phyloP scores from a whole-genome alignment of 2,329 filamentous ascomycete genomes.

The Alternaria triticina region DNA sequence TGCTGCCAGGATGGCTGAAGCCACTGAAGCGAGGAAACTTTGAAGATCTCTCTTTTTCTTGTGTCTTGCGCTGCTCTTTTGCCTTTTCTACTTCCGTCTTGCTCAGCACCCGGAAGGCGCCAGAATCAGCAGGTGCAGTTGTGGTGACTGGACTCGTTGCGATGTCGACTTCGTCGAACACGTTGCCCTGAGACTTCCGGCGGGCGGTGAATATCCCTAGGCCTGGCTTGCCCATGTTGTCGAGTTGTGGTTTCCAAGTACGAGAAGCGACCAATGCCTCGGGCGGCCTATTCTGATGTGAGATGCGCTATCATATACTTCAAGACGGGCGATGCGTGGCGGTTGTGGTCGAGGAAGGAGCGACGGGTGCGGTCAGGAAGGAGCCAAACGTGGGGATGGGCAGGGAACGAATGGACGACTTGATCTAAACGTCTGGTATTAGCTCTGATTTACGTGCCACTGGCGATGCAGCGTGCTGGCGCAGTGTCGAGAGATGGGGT shows the following conservation, averaged over 20 bases:
- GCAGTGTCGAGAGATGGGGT: conserved; percentile 4
- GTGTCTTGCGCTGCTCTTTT: conserved; percentile 35
- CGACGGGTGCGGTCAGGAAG: not conserved
- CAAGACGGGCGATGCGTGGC: not conserved
- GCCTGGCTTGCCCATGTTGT: conserved; percentile 40
- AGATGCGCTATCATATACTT: conserved; percentile 27
- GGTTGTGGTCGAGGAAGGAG: conserved; percentile 8
- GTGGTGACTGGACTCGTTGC: conserved; percentile 31
- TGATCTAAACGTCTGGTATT: conserved; percentile 6
- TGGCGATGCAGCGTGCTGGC: not conserved
- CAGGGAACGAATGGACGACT: conserved; percentile 9
- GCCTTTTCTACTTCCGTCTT: conserved; percentile 39
- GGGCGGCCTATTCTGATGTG: conserved; percentile 24
- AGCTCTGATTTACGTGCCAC: conserved; percentile 3
- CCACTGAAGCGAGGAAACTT: conserved; percentile 45
- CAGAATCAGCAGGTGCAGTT: conserved; percentile 26
- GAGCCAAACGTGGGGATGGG: not conserved
- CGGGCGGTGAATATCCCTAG: conserved; percentile 43
- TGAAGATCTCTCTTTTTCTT: conserved; percentile 40
- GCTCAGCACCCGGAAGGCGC: conserved; percentile 45
- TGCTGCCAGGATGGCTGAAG: conserved; percentile 36
- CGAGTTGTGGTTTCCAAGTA: not conserved
- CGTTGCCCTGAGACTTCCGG: conserved; percentile 47
- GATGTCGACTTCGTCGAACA: conserved; percentile 35
- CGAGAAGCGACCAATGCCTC: conserved; percentile 22